Percentiles rank a stretch among this genome's conserved stretches.
Conservation (phyloP, 2,329 filamentous ascomycete species). For the Talaromyces marneffei region DNA sequence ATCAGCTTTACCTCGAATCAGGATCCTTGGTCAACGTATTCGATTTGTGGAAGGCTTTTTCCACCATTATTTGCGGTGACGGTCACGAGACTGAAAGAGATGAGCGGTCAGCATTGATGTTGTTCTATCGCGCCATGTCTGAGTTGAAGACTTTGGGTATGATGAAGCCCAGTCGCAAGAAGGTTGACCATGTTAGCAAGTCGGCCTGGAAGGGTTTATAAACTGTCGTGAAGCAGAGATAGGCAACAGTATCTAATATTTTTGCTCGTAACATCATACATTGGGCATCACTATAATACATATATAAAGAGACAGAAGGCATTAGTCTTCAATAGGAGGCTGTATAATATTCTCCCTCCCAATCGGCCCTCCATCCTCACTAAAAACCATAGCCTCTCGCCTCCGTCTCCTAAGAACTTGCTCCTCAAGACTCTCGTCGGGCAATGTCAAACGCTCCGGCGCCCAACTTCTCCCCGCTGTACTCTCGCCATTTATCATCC, state of each 20-base stretch:
- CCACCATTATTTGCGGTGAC: constrained; percentile 44
- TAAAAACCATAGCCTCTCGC: constrained; percentile 84
- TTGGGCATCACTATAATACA: constrained; percentile 27
- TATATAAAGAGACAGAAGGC: constrained; percentile 1
- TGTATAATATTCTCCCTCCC: constrained; percentile 75
- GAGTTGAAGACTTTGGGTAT: constrained; percentile 82
- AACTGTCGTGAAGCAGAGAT: neutral
- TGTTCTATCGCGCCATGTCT: constrained; percentile 80
- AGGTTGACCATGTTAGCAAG: constrained; percentile 87
- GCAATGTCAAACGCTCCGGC: constrained; percentile 27
- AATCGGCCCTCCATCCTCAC: constrained; percentile 72
- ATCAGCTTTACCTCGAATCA: constrained; percentile 59
- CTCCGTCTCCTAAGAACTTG: constrained; percentile 68
- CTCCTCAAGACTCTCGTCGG: constrained; percentile 45
- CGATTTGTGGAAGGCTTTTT: constrained; percentile 59
- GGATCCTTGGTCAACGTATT: constrained; percentile 55
- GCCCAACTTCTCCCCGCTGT: constrained; percentile 39
- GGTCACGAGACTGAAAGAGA: constrained; percentile 22
- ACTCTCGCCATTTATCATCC: constrained; percentile 51
- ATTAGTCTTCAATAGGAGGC: constrained; percentile 32
- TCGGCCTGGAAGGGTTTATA: constrained; percentile 65
- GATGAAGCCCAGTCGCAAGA: constrained; percentile 83
- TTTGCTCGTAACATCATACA: neutral
- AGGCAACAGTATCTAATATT: too few species aligned
- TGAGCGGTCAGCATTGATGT: constrained; percentile 49